phyloP scores from a whole-genome alignment of 2,329 filamentous ascomycete species.

The Pestalotiopsis sp. region DNA sequence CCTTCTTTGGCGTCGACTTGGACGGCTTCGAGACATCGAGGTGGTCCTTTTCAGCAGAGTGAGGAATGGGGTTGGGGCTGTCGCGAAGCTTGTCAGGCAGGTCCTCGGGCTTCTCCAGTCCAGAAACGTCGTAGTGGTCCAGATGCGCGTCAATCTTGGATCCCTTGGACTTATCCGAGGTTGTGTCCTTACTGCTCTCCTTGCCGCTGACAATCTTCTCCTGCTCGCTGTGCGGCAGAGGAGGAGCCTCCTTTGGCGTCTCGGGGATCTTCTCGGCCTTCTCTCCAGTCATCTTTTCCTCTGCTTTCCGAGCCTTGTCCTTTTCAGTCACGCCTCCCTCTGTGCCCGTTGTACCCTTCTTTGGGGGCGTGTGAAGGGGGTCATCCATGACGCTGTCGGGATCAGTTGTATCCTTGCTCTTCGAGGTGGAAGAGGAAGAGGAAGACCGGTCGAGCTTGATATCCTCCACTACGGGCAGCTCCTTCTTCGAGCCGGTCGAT shows the following conservation, averaged over 20 bases:
- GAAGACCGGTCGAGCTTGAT: slow-evolving; percentile 50
- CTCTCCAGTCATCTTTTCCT: slow-evolving; percentile 66
- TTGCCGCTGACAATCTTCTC: slow-evolving; percentile 59
- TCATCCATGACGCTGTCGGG: slow-evolving; percentile 94
- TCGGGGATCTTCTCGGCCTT: slow-evolving; percentile 76
- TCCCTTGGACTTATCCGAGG: slow-evolving; percentile 43
- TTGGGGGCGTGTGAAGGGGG: slow-evolving; percentile 72
- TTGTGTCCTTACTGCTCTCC: slow-evolving; percentile 41
- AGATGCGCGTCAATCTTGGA: slow-evolving; percentile 24
- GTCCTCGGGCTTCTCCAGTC: slow-evolving; percentile 76
- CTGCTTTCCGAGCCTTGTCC: slow-evolving; percentile 71
- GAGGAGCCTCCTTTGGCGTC: slow-evolving; percentile 82
- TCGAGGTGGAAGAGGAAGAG: slow-evolving; percentile 31
- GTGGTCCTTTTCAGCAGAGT: slow-evolving; percentile 66
- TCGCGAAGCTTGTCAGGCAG: slow-evolving; percentile 79
- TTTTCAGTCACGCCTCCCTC: slow-evolving; percentile 90
- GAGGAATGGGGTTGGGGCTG: slow-evolving; percentile 69
- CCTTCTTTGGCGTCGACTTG: slow-evolving; percentile 31
- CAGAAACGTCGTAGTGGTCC: slow-evolving; percentile 41
- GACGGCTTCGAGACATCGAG: slow-evolving; percentile 52
- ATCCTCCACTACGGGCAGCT: slow-evolving; percentile 48
- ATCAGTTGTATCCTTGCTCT: slow-evolving; percentile 63
- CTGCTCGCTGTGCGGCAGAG: slow-evolving; percentile 79
- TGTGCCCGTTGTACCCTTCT: slow-evolving; percentile 84
- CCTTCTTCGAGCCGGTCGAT: slow-evolving; percentile 35